Percentiles rank a stretch among this genome's conserved stretches.
Evolutionary conservation across 2,329 filamentous ascomycete genomes (phyloP).

Genomic region (Trichoderma cornu-damae): DNA sequence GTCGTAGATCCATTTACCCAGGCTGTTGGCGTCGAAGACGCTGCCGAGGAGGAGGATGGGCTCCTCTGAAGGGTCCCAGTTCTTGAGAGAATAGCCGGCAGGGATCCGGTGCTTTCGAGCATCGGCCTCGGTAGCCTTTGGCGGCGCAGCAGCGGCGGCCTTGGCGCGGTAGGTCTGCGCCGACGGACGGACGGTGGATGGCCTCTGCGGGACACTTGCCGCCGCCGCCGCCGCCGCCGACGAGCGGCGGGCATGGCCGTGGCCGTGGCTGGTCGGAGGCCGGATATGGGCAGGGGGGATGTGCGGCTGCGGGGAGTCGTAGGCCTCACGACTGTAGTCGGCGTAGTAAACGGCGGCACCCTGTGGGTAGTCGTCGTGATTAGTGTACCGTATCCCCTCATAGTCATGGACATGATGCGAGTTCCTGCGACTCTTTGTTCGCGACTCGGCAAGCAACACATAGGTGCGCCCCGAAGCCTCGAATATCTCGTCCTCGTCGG

Average conservation of each 20-base stretch:
- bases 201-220: slow-evolving; percentile 44
- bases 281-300: slow-evolving; percentile 30
- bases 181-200: slow-evolving; percentile 48
- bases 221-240: slow-evolving; percentile 43
- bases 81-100: slow-evolving; percentile 87
- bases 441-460: slow-evolving; percentile 48
- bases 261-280: slow-evolving; percentile 40
- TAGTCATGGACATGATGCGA: slow-evolving; percentile 38
- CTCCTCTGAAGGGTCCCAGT: slow-evolving; percentile 93
- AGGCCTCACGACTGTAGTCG: slow-evolving; percentile 35
- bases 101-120: slow-evolving; percentile 69
- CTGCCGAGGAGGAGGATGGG: slow-evolving; percentile 92
- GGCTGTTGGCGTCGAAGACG: slow-evolving; percentile 94
- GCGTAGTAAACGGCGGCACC: slow-evolving; percentile 34
- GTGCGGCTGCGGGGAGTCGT: slow-evolving; percentile 42
- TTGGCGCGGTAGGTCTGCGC: slow-evolving; percentile 27
- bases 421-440: slow-evolving; percentile 33
- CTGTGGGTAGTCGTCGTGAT: slow-evolving; percentile 54
- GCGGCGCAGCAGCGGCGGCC: slow-evolving; percentile 31
- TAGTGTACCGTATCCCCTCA: slow-evolving; percentile 53
- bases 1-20: slow-evolving; percentile 99
- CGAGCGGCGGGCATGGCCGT: slow-evolving; percentile 43
- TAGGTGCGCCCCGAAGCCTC: slow-evolving; percentile 50
- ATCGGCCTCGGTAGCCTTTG: slow-evolving; percentile 55
- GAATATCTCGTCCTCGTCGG: slow-evolving; percentile 59